Conservation (phyloP, 768 basidiomycete genomes). For the Pulveroboletus sp. region DNA sequence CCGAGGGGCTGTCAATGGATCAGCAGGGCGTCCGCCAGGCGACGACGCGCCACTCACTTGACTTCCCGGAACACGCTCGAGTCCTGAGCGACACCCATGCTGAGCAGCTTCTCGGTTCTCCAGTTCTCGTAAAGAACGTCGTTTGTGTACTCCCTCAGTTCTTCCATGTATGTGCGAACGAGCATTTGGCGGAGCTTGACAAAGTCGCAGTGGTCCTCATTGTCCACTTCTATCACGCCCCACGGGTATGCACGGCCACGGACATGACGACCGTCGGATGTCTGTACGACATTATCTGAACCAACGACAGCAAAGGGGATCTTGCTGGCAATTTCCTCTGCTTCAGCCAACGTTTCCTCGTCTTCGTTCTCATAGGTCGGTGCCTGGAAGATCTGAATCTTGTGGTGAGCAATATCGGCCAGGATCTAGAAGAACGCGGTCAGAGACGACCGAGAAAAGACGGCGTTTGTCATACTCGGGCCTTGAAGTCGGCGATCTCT, state of each 20-base stretch:
- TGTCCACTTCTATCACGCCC: constrained; percentile 99
- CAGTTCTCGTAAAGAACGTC: constrained; percentile 97
- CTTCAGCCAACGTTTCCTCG: constrained; percentile 95
- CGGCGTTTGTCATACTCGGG: constrained; percentile 53
- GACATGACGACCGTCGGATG: constrained; percentile 86
- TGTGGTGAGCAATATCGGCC: constrained; percentile 89
- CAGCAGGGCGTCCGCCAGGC: constrained; percentile 8
- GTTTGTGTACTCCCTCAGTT: constrained; percentile 95
- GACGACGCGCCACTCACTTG: constrained; percentile 61
- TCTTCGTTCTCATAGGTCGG: constrained; percentile 98
- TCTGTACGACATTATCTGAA: constrained; percentile 76
- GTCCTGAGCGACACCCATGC: constrained; percentile 98
- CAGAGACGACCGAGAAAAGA: neutral
- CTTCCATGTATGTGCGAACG: constrained; percentile 98
- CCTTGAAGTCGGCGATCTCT: constrained; percentile 90
- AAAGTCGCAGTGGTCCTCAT: constrained; percentile 98
- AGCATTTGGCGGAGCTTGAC: constrained; percentile 99
- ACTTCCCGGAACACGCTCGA: constrained; percentile 98
- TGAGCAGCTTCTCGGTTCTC: constrained; percentile 91
- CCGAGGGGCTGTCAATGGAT: constrained; percentile 69
- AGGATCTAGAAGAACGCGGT: constrained; percentile 57
- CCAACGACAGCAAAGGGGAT: constrained; percentile 99
- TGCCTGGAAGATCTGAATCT: constrained; percentile 97
- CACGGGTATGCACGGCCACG: constrained; percentile 96
- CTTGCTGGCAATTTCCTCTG: constrained; percentile 96